These are phyloP conservation scores for Discostella pseudostelligera DNA, from an alignment of 108 stramenopile species.

Conservation along the genomic window DNA sequence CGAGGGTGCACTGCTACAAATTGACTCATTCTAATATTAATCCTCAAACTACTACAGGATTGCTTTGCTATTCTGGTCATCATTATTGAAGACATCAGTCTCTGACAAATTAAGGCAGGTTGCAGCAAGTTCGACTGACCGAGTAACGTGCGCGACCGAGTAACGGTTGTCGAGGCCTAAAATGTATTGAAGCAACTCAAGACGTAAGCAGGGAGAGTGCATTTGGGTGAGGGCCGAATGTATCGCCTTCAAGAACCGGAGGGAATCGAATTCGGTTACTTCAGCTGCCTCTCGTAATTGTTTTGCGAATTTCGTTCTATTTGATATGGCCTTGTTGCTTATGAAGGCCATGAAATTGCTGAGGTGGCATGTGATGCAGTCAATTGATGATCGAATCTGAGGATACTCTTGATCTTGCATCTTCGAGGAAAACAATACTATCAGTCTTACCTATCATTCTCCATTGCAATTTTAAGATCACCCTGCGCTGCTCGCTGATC, in stretches of 20 bases:
- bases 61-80: background rate
- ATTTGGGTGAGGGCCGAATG: slow-evolving; percentile 64
- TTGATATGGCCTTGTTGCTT: slow-evolving; percentile 82
- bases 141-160: slow-evolving; percentile 82
- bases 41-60: background rate
- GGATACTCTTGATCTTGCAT: background rate
- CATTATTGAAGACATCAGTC: slow-evolving; percentile 35
- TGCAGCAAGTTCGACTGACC: slow-evolving; percentile 80
- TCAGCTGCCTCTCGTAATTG: slow-evolving; percentile 65
- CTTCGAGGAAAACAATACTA: background rate
- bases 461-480: slow-evolving; percentile 84
- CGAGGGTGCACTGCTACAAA: no score
- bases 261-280: slow-evolving; percentile 68
- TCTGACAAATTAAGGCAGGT: slow-evolving; percentile 69
- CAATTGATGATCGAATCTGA: background rate
- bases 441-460: slow-evolving; percentile 43
- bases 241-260: slow-evolving; percentile 66
- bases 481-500: slow-evolving; percentile 87
- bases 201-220: slow-evolving; percentile 84
- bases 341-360: slow-evolving; percentile 87
- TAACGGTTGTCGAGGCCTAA: slow-evolving; percentile 88
- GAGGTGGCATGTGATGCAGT: background rate
- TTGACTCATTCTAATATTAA: no score
- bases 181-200: slow-evolving; percentile 89
- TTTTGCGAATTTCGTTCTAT: slow-evolving; percentile 76